These are phyloP conservation scores for Choanephora cucurbitarum DNA, from an alignment of 371 early-diverging fungal species.

Conservation along the genomic window DNA sequence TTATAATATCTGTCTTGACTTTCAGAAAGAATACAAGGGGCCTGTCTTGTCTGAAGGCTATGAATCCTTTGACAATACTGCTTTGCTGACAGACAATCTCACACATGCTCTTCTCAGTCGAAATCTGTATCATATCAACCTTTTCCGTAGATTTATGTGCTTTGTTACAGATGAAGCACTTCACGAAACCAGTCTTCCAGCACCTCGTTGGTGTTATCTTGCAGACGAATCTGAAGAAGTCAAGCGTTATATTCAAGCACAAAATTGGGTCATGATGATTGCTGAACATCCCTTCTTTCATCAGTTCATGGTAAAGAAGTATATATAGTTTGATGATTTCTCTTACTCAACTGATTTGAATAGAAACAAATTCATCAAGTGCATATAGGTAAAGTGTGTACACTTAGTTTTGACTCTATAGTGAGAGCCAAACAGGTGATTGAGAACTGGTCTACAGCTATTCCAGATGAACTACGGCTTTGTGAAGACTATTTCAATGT, in stretches of 20 bases:
- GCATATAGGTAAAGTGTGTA: constrained; percentile 11
- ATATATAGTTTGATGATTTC: too few species aligned
- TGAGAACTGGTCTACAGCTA: constrained; percentile 1
- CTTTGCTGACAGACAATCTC: background rate
- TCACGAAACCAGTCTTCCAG: background rate
- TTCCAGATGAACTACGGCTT: constrained; percentile 12
- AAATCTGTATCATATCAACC: background rate
- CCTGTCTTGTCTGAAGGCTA: background rate
- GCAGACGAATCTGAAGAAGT: constrained; percentile 11
- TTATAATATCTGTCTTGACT: constrained; percentile 18
- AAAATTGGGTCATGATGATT: constrained; percentile 7
- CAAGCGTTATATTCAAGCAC: background rate
- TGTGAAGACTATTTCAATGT: constrained; percentile 8
- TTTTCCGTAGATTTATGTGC: background rate
- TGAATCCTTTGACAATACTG: background rate
- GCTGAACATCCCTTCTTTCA: constrained; percentile 6
- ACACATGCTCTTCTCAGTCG: constrained; percentile 6
- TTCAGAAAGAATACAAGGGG: background rate
- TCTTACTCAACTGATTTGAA: too few species aligned
- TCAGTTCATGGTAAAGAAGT: too few species aligned
- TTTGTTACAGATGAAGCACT: background rate
- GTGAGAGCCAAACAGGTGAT: constrained; percentile 9
- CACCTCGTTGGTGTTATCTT: constrained; percentile 2
- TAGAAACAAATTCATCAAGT: constrained; percentile 9
- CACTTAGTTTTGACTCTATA: constrained; percentile 20